These are phyloP conservation scores for Panaeolus cyanescens DNA, from an alignment of 768 basidiomycete genomes.

Conservation along the genomic window DNA sequence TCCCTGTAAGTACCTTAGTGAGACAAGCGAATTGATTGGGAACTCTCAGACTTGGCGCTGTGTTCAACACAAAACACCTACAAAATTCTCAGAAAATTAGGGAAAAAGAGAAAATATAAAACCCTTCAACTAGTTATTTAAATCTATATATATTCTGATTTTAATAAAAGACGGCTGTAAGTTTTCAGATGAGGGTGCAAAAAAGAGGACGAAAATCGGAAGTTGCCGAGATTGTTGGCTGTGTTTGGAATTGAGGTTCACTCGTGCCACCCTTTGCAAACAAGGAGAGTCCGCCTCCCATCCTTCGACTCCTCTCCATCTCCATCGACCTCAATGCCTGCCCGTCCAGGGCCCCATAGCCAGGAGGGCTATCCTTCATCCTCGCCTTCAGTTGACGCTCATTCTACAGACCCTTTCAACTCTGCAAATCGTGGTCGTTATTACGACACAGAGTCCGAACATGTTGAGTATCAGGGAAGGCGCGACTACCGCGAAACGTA, in stretches of 20 bases:
- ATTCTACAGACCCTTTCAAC: slow-evolving; percentile 70
- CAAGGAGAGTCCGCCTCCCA: slow-evolving; percentile 8
- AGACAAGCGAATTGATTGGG: not conserved
- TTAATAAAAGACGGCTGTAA: not conserved
- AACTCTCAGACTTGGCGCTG: not conserved
- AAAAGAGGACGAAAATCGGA: not conserved
- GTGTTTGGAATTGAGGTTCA: slow-evolving; percentile 3
- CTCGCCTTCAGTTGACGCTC: slow-evolving; percentile 59
- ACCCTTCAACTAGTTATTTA: not conserved
- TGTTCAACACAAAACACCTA: not conserved
- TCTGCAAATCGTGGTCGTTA: slow-evolving; percentile 46
- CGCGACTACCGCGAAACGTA: slow-evolving; percentile 55
- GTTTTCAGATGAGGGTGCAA: slow-evolving; percentile 1
- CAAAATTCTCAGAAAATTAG: not conserved
- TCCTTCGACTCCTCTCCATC: slow-evolving; percentile 21
- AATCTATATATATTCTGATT: not conserved
- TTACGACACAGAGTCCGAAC: slow-evolving; percentile 79
- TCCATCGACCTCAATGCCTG: slow-evolving; percentile 45
- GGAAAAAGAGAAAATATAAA: not conserved
- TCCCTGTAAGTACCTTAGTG: not conserved
- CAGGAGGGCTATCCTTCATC: slow-evolving; percentile 68
- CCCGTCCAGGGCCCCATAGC: slow-evolving; percentile 56
- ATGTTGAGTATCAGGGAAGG: slow-evolving; percentile 62
- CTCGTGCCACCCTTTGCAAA: slow-evolving; percentile 4
- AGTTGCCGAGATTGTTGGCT: slow-evolving; percentile 1